Base-by-base conservation (phyloP, 75 land plant genomes). In the Picea glauca region DNA sequence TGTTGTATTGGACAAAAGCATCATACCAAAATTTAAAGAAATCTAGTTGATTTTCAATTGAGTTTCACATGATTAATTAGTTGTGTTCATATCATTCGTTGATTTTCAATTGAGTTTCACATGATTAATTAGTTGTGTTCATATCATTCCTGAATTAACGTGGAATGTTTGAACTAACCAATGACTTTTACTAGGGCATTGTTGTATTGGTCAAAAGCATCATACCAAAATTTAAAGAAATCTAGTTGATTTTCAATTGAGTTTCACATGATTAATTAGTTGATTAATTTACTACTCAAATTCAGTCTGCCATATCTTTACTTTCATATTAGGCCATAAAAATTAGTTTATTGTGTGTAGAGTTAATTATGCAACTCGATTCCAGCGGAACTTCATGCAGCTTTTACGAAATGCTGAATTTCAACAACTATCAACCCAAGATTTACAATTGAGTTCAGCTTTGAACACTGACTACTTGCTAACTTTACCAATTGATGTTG, bases 391-490 rank as follows among this genome's bases (percentile, higher is more conserved):
- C 70, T 93, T 96, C 67, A 84, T 94, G 93, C 78, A 93, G 65
- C 85, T 96, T 72, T 86, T 96, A 1, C 72, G 72, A 56, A 84
- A 90, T 83, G 99, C 99, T 66, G 92, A 91, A 62, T 96, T 96
- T 86, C 91, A 92, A 82, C 95, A 93, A 75, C 83, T 96, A 54
- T 96, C 99, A 77, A 89, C 79, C 30, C 78, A 86, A 59, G 99
- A 96, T 83, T 78, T 96, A 85, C 61, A 88, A 83, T 85, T 96
- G 72, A 88, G 94, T 21, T 86, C 91, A 62, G 89, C 95, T 12
- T 75, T 96, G 58, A 92, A 96, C 63, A 88, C 91, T 30, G 98
- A 96, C 78, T 94, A 96, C 83, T 89, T 96, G n/a, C 84, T 96
- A 56, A 96, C 95, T 31, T 76, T 96, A 75, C 99, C 99, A 56